Evolutionary conservation across 2,329 filamentous ascomycete species (phyloP), one percentile per base, ranked within the genome.

Genomic region (Magnaporthiopsis poae): DNA sequence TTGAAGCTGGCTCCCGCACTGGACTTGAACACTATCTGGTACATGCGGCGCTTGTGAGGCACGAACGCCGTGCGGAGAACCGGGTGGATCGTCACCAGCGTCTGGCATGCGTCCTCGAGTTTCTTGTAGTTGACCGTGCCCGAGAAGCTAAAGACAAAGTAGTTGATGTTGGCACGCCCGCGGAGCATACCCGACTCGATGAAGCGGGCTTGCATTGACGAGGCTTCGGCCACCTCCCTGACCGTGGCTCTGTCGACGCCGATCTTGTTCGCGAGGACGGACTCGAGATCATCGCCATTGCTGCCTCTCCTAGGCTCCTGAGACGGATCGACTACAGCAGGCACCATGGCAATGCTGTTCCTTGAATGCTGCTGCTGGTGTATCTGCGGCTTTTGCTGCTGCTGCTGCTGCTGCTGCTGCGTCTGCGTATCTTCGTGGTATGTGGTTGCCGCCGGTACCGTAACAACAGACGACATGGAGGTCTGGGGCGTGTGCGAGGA

Each of bases 61-160:
- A 82, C 76, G 66, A 87, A 87, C 0, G 81, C 79, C 0, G 85
- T 86, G 29, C 84, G 81, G 9, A 88, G 76, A 35, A 84, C 82
- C 0, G 81, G 79, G 60, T 85, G 82, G 52, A 81, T 75, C 46
- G 73, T 73, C 0, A 75, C 74, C 11, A 85, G 75, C 15, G 77
- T 76, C 29, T 76, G 74, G 69, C 82, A 84, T 0, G 81, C 80
- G 0, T 77, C 75, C 67, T 83, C 78, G 1, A 84, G 77, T 68
- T 78, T 79, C 60, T 77, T 75, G 61, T 73, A 70, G 36, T 80
- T 75, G 0, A 84, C 70, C 0, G 76, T 72, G 0, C 81, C 81
- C 31, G 75, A 79, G 73, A 82, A 81, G 46, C 77, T 80, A 67
- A 86, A 77, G 1, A 81, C 72, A 3, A 84, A 74, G 69, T 82